Percentiles rank a stretch among this genome's conserved stretches.
These are phyloP conservation scores for Suhomyces terraborum DNA, from an alignment of 1,139 yeast genomes.

Conservation along the genomic window DNA sequence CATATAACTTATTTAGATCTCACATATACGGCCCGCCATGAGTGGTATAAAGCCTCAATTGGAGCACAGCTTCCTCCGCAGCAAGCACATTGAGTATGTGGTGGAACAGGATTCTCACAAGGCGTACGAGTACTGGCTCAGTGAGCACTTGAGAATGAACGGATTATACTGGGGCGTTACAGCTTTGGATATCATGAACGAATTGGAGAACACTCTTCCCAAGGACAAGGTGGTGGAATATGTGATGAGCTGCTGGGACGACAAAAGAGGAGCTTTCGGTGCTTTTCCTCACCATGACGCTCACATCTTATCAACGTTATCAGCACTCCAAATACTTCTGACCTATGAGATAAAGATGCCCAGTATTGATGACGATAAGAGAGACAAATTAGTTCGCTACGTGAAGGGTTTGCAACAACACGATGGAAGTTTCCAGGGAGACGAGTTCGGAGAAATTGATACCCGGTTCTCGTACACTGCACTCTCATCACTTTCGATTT, in stretches of 20 bases:
- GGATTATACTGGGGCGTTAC: conserved; percentile 96
- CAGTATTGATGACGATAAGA: conserved; percentile 24
- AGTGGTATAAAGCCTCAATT: background rate
- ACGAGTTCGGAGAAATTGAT: conserved; percentile 87
- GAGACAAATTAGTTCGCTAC: conserved; percentile 34
- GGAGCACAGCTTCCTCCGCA: conserved; percentile 16
- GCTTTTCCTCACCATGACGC: conserved; percentile 90
- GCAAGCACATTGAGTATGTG: conserved; percentile 41
- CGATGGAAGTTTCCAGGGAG: conserved; percentile 89
- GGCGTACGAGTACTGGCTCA: conserved; percentile 77
- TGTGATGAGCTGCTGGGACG: conserved; percentile 68
- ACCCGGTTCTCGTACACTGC: conserved; percentile 88
- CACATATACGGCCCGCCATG: background rate
- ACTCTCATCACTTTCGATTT: conserved; percentile 66
- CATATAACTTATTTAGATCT: background rate
- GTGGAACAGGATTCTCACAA: conserved; percentile 42
- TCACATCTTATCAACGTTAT: conserved; percentile 82
- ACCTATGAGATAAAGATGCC: conserved; percentile 61
- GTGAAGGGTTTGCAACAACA: conserved; percentile 60
- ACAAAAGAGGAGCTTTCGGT: conserved; percentile 76
- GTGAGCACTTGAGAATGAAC: conserved; percentile 86
- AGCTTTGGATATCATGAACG: conserved; percentile 64
- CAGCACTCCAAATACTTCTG: conserved; percentile 78
- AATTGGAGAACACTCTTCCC: conserved; percentile 56
- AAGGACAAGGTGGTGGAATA: conserved; percentile 63